Evolutionary conservation across 129 eudicot genomes (phyloP), one percentile per base, ranked within the genome.

Genomic region (Flaveria ramosissima): DNA sequence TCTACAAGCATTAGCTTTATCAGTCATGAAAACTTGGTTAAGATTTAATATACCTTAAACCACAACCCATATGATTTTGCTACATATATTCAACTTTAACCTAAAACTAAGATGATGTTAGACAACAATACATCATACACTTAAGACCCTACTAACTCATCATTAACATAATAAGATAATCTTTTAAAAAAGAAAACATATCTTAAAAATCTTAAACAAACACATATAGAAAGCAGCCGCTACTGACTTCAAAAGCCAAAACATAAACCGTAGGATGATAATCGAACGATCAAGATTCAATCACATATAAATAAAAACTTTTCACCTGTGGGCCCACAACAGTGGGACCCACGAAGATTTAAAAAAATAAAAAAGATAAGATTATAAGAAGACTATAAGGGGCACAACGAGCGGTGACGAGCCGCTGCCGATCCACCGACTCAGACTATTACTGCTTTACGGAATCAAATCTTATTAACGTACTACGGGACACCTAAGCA

Each of bases 391-490:
- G 53, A 80, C 70, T 13, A 65, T 26, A 60, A 67, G 80, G 36
- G 55, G 65, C 84, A 80, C 80, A 67, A 80, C 64, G 76, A 80
- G 84, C 84, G 84, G 84, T 80, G 84, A 80, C 84, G 80, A 80
- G 76, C 71, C 76, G 84, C 84, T 75, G 75, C 84, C 71, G 63
- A 80, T 80, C 77, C 75, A 80, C 84, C 84, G 75, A 74, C 83
- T 66, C 79, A 41, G n/a, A 71, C 67, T 47, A 60, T 76, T 75
- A 48, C 13, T 73, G 39, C 53, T 76, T 71, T 50, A 52, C 67
- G 7, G 79, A 73, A 80, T 80, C 75, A 80, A 42, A 80, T 73
- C 84, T 67, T 57, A 45, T 30, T 48, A 71, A 17, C 53, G 55
- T 39, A 39, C 68, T 4, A 66, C 47, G 43, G 48, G 27, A 66